Evolutionary conservation across 2,329 filamentous ascomycete species (phyloP).

Genomic region (Alternaria dauci): DNA sequence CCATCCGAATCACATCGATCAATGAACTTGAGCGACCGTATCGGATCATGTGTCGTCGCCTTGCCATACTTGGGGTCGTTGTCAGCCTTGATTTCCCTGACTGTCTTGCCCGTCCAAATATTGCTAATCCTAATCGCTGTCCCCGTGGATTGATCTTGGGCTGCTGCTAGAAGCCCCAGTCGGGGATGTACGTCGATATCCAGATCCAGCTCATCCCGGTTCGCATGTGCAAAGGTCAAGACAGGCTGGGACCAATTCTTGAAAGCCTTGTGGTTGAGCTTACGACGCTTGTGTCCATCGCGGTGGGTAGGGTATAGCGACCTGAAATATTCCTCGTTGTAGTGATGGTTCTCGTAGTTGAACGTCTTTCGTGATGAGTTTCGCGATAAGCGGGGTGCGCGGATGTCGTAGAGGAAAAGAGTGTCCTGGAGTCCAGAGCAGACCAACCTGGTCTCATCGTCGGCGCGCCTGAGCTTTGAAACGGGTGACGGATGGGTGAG

Average conservation of each 20-base stretch:
- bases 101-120: slow-evolving; percentile 42
- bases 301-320: slow-evolving; percentile 15
- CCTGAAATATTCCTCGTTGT: slow-evolving; percentile 28
- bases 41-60: not conserved
- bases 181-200: slow-evolving; percentile 41
- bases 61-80: not conserved
- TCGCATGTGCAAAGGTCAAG: slow-evolving; percentile 37
- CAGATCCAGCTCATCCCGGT: slow-evolving; percentile 35
- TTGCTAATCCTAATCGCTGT: slow-evolving; percentile 41
- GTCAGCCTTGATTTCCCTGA: slow-evolving; percentile 30
- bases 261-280: slow-evolving; percentile 17
- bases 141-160: slow-evolving; percentile 31
- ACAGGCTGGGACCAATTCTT: slow-evolving; percentile 38
- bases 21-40: slow-evolving; percentile 42
- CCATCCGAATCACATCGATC: slow-evolving; percentile 31
- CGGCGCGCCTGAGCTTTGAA: slow-evolving; percentile 33
- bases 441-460: slow-evolving; percentile 38
- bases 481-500: slow-evolving; percentile 39
- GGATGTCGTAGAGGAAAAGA: slow-evolving; percentile 45
- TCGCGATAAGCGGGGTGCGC: slow-evolving; percentile 23
- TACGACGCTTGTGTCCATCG: slow-evolving; percentile 22
- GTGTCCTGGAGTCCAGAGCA: slow-evolving; percentile 39
- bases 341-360: slow-evolving; percentile 19
- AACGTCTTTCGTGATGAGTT: not conserved
- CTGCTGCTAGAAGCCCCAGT: slow-evolving; percentile 46